phyloP scores from a whole-genome alignment of 2,329 filamentous ascomycete species.

The Verticillium nubilum region DNA sequence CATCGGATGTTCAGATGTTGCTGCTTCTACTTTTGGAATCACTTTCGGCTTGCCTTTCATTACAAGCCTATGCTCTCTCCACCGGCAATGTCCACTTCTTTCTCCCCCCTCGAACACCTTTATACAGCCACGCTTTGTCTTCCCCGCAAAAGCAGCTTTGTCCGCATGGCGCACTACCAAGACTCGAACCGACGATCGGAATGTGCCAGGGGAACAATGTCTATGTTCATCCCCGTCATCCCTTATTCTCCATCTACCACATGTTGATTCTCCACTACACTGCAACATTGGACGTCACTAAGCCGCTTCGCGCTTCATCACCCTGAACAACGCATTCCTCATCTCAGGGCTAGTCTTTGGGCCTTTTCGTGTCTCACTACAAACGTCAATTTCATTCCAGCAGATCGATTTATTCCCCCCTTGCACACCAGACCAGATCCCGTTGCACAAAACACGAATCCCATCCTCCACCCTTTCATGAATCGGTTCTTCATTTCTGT shows the following conservation, averaged over 20 bases:
- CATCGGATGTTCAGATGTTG: no score
- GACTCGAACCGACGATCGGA: background rate
- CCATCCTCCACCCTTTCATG: background rate
- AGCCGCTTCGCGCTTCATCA: background rate
- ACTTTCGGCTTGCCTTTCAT: background rate
- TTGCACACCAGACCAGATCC: background rate
- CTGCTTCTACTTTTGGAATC: no score
- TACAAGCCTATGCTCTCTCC: no score
- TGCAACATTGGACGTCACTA: constrained; percentile 1
- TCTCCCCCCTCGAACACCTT: background rate
- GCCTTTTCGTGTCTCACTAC: background rate
- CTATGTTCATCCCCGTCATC: background rate
- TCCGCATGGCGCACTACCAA: background rate
- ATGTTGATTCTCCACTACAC: constrained; percentile 10
- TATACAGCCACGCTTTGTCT: background rate
- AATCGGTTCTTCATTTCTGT: background rate
- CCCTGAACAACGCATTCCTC: background rate
- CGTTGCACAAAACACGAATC: background rate
- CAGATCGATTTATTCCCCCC: background rate
- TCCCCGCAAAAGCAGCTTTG: background rate
- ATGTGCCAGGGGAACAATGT: background rate
- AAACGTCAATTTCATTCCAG: background rate
- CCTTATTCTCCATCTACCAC: constrained; percentile 15
- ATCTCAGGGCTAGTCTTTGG: background rate
- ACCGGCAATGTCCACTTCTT: no score